phyloP scores from a whole-genome alignment of 2,329 filamentous ascomycete species.

The Cordyceps pruinosa region DNA sequence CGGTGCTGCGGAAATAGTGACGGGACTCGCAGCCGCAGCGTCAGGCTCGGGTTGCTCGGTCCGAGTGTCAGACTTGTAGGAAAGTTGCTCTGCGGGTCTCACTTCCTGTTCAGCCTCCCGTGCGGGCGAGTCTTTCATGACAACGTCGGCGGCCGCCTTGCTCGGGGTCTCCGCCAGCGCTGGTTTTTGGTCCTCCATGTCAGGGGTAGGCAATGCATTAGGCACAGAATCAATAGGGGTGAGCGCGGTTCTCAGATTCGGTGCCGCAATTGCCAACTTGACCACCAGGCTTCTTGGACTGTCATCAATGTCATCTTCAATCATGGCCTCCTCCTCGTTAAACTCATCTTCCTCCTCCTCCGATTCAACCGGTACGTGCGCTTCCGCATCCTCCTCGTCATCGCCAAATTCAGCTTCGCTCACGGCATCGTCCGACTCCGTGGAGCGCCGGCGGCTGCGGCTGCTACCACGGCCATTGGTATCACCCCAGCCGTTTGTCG shows the following conservation, averaged over 20 bases:
- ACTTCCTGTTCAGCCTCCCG: conserved; percentile 6
- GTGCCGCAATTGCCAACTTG: conserved; percentile 54
- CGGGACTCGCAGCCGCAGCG: conserved; percentile 23
- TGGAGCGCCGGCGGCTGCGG: conserved; percentile 36
- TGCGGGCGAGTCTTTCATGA: not conserved
- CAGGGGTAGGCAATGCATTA: conserved; percentile 19
- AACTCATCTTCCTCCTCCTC: conserved; percentile 55
- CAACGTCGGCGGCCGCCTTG: not conserved
- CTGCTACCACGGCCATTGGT: conserved; percentile 25
- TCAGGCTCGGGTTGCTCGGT: conserved; percentile 5
- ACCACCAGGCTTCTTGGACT: conserved; percentile 61
- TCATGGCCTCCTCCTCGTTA: conserved; percentile 50
- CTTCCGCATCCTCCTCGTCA: conserved; percentile 64
- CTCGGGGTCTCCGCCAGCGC: not conserved
- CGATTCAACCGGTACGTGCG: conserved; percentile 54
- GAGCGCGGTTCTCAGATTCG: conserved; percentile 29
- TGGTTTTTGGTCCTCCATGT: conserved; percentile 15
- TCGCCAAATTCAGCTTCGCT: conserved; percentile 70
- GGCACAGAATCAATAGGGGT: conserved; percentile 15
- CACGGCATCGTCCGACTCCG: conserved; percentile 56
- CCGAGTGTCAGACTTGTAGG: not conserved
- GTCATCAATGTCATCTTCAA: conserved; percentile 46
- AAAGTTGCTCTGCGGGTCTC: not conserved
- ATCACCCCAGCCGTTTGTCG: conserved; percentile 41
- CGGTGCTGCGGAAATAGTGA: conserved; percentile 33